A percentile compares a stretch with the other conserved stretches of the same genome.
phyloP scores from a whole-genome alignment of 768 basidiomycete species.

The Collybia sp. region DNA sequence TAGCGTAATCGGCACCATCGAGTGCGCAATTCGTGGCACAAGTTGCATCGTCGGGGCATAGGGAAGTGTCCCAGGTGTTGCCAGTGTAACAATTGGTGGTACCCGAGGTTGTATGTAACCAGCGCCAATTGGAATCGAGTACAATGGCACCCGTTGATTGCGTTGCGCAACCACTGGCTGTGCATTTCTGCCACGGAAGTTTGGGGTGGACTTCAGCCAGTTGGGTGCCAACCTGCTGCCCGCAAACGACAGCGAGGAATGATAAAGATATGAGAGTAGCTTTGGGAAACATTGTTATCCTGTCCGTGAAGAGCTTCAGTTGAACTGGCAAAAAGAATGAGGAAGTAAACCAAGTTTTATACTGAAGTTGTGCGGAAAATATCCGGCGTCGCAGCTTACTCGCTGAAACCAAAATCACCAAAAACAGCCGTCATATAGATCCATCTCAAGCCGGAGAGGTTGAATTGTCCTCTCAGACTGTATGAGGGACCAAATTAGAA shows the following conservation, averaged over 20 bases:
- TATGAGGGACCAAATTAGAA: too few relatives aligned
- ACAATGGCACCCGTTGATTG: constrained; percentile 28
- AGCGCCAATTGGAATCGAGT: constrained; percentile 53
- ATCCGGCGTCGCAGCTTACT: not conserved
- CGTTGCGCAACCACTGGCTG: constrained; percentile 33
- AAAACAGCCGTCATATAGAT: not conserved
- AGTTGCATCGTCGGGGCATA: constrained; percentile 36
- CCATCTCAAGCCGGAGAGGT: too few relatives aligned
- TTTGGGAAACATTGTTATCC: constrained; percentile 26
- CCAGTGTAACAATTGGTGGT: constrained; percentile 32
- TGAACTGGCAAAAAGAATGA: not conserved
- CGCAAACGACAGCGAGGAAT: constrained; percentile 30
- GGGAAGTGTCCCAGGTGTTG: constrained; percentile 32
- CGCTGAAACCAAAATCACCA: not conserved
- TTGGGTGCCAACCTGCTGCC: constrained; percentile 46
- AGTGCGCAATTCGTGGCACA: constrained; percentile 42
- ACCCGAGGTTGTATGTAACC: constrained; percentile 31
- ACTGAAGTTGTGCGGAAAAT: not conserved
- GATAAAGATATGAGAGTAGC: constrained; percentile 28
- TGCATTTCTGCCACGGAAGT: constrained; percentile 39
- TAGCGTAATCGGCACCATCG: constrained; percentile 42
- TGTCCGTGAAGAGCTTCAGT: not conserved
- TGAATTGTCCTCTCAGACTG: too few relatives aligned
- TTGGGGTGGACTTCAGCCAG: constrained; percentile 45
- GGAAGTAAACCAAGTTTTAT: not conserved